Evolutionary conservation across 2,329 filamentous ascomycete genomes (phyloP).

Genomic region (Diaporthe caulivora): DNA sequence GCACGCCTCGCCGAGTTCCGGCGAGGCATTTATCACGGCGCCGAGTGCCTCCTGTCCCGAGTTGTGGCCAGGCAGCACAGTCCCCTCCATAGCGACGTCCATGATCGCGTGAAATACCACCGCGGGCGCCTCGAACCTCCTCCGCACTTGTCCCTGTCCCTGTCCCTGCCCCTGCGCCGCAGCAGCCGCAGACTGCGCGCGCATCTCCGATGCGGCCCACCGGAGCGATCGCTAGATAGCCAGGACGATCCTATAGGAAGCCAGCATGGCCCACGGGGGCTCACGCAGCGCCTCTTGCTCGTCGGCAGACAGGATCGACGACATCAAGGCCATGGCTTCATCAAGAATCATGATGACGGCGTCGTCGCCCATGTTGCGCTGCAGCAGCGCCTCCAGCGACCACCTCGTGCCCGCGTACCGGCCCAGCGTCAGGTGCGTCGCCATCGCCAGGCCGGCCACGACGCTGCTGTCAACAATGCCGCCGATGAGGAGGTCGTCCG

Average conservation of each 20-base stretch:
- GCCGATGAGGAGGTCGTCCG: slow-evolving; percentile 50
- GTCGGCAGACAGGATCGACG: slow-evolving; percentile 35
- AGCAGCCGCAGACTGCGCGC: slow-evolving; percentile 35
- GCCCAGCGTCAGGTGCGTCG: slow-evolving; percentile 47
- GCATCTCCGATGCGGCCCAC: slow-evolving; percentile 46
- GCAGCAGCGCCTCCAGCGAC: slow-evolving; percentile 44
- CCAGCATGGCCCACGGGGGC: slow-evolving; percentile 48
- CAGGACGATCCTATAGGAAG: slow-evolving; percentile 47
- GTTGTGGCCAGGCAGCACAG: neutral
- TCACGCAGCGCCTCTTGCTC: slow-evolving; percentile 42
- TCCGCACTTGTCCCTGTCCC: slow-evolving; percentile 40
- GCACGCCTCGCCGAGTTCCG: slow-evolving; percentile 38
- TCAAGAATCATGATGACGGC: slow-evolving; percentile 46
- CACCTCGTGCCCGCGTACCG: slow-evolving; percentile 45
- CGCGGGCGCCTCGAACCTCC: slow-evolving; percentile 43
- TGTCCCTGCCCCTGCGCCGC: too few relatives aligned
- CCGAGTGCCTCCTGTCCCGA: slow-evolving; percentile 30
- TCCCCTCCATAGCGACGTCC: slow-evolving; percentile 39
- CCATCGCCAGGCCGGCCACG: slow-evolving; percentile 48
- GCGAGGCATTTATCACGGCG: slow-evolving; percentile 29
- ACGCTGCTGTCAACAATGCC: slow-evolving; percentile 51
- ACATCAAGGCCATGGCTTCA: slow-evolving; percentile 44
- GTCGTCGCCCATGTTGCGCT: slow-evolving; percentile 45
- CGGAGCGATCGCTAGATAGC: slow-evolving; percentile 48
- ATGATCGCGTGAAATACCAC: slow-evolving; percentile 46